Evolutionary conservation across 768 basidiomycete species (phyloP).

Genomic region (Suillus alpinus): DNA sequence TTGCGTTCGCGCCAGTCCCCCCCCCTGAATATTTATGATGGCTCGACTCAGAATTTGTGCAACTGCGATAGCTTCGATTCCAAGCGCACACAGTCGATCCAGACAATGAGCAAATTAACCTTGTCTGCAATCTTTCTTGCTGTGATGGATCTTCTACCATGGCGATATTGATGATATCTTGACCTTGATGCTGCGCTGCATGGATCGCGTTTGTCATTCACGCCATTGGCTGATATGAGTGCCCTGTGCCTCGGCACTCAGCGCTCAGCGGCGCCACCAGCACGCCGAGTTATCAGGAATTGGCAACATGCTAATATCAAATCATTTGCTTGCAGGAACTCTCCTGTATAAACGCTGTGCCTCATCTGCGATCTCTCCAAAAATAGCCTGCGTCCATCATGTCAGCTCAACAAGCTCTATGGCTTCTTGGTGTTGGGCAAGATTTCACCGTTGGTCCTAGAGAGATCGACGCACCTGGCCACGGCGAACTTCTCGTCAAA

Average conservation of each 20-base stretch:
- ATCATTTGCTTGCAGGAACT: not conserved
- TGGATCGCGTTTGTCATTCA: too few relatives aligned
- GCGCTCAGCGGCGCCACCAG: not conserved
- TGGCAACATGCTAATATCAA: not conserved
- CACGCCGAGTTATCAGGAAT: not conserved
- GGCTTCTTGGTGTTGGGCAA: constrained; percentile 13
- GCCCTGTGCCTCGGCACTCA: not conserved
- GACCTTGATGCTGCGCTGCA: not conserved
- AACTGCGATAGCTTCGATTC: not conserved
- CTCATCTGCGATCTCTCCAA: not conserved
- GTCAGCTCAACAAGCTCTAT: constrained; percentile 15
- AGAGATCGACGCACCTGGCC: constrained; percentile 34
- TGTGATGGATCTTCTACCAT: not conserved
- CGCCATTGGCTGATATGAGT: not conserved
- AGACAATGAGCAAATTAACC: not conserved
- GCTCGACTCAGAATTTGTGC: too few relatives aligned
- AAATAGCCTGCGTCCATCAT: not conserved
- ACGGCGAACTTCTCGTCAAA: constrained; percentile 42
- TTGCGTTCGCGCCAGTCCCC: not conserved
- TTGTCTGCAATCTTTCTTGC: not conserved
- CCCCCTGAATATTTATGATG: too few relatives aligned
- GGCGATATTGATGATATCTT: not conserved
- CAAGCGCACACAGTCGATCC: not conserved
- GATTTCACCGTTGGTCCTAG: constrained; percentile 9
- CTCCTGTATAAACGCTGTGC: not conserved